phyloP scores from a whole-genome alignment of 257 asterid genomes.

The Cordia subcordata region DNA sequence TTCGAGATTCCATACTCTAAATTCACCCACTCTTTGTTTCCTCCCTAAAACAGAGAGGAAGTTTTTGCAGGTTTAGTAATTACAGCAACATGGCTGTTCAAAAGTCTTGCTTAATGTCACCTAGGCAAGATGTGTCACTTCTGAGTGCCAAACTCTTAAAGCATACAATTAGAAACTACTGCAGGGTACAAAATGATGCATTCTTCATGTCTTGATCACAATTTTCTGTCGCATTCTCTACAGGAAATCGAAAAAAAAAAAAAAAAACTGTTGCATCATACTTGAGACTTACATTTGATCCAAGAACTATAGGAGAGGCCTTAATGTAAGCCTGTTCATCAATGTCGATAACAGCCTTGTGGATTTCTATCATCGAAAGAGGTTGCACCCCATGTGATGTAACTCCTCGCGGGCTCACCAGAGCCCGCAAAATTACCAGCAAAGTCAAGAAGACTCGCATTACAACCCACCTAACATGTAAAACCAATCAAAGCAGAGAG shows the following conservation, averaged over 20 bases:
- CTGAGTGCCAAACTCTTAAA: no score
- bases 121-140: no score
- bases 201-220: no score
- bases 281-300: conserved; percentile 46
- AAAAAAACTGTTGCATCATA: not conserved
- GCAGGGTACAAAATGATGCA: no score
- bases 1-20: conserved; percentile 46
- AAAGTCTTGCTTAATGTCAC: no score
- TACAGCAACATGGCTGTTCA: not conserved
- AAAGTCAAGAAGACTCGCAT: conserved; percentile 36
- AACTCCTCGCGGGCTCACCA: conserved; percentile 37
- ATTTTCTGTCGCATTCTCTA: no score
- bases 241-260: not conserved
- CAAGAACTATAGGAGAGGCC: conserved; percentile 78
- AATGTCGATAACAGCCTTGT: conserved; percentile 51
- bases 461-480: not conserved
- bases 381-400: conserved; percentile 75
- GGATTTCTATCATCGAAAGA: conserved; percentile 51
- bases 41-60: conserved; percentile 29
- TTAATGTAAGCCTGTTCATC: conserved; percentile 50
- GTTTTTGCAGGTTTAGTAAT: not conserved
- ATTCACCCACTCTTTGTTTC: conserved; percentile 62
- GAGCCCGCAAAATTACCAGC: conserved; percentile 45
- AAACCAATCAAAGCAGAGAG: no score
- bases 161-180: no score